Evolutionary conservation across 2,329 filamentous ascomycete species (phyloP).

Genomic region (Xylariaceae sp.): DNA sequence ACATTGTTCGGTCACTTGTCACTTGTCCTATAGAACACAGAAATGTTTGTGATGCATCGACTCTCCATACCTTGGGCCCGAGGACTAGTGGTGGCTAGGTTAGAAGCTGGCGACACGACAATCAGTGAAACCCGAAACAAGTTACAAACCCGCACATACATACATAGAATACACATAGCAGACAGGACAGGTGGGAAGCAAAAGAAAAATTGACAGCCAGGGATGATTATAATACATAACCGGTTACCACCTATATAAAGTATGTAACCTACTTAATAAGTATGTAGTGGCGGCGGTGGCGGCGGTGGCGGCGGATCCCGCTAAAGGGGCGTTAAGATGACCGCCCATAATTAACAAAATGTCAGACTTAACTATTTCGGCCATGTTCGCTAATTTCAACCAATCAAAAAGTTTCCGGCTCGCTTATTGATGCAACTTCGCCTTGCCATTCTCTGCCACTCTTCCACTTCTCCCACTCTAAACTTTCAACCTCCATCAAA

Average conservation of each 20-base stretch:
- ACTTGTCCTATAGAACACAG: neutral
- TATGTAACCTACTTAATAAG: too few species aligned
- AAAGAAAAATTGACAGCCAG: too few species aligned
- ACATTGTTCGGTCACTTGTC: neutral
- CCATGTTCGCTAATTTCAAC: constrained; percentile 33
- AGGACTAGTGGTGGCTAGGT: neutral
- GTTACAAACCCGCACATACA: neutral
- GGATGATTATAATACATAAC: too few species aligned
- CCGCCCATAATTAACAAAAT: constrained; percentile 11
- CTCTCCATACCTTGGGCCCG: neutral
- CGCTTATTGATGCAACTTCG: constrained; percentile 34
- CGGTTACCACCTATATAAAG: too few species aligned
- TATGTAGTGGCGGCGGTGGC: constrained; percentile 8
- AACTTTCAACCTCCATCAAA: neutral
- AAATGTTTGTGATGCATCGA: neutral
- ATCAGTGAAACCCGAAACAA: neutral
- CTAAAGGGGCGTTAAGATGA: neutral
- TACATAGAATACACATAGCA: neutral
- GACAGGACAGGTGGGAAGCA: too few species aligned
- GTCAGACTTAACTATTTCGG: constrained; percentile 22
- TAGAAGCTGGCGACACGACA: neutral
- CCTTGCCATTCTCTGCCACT: neutral
- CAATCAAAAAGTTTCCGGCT: constrained; percentile 36
- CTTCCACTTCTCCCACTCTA: too few species aligned
- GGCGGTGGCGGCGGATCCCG: neutral